Percentiles rank a stretch among this genome's conserved stretches.
Conservation (phyloP, 2,329 filamentous ascomycete genomes). For the Fusarium tuaranense region DNA sequence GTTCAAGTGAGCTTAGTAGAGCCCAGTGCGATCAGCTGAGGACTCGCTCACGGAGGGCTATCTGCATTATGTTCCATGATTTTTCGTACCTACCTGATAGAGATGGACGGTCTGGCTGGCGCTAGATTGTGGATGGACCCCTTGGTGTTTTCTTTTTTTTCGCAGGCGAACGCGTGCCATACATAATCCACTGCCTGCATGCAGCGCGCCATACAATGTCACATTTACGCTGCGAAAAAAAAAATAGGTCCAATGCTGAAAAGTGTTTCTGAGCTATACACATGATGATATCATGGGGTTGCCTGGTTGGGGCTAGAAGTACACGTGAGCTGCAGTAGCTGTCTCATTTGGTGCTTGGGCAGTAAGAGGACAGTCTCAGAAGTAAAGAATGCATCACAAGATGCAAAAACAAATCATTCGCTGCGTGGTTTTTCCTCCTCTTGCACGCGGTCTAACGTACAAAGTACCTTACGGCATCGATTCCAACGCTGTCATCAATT, state of each 20-base stretch:
- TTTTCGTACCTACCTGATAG: conserved; percentile 51
- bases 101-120: conserved; percentile 47
- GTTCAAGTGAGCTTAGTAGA: conserved; percentile 37
- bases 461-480: background rate
- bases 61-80: conserved; percentile 47
- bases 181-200: conserved; percentile 36
- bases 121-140: conserved; percentile 40
- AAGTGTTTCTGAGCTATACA: conserved; percentile 30
- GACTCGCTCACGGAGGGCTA: conserved; percentile 43
- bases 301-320: background rate
- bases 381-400: background rate
- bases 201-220: conserved; percentile 41
- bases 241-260: conserved; percentile 27
- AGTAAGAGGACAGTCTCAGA: background rate
- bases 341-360: background rate
- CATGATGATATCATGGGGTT: background rate
- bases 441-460: background rate
- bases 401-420: background rate
- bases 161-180: conserved; percentile 39
- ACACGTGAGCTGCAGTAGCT: conserved; percentile 11
- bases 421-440: background rate
- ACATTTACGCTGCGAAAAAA: conserved; percentile 35
- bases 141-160: conserved; percentile 28
- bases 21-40: conserved; percentile 31
- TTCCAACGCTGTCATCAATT: conserved; percentile 5